Evolutionary conservation across 495 filamentous ascomycete species (phyloP), one percentile per base, ranked within the genome.

Genomic region (Friedmanniomyces endolithicus): DNA sequence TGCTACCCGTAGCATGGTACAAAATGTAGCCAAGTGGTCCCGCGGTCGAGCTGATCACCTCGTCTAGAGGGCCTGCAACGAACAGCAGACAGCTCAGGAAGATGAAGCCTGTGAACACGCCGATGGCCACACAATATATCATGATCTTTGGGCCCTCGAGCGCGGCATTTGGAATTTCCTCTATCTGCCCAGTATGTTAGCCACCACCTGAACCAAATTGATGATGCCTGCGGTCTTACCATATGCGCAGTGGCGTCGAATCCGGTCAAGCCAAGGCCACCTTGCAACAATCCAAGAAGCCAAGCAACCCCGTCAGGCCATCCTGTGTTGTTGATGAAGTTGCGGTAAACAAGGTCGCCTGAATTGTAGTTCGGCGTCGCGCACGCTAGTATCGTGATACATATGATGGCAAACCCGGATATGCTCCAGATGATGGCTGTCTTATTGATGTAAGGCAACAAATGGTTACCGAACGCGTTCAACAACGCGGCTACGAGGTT

Each of bases 21-120:
- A 90, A 75, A 53, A 88, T 88, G 48, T 83, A 77, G 23, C 86
- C 71, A 14, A 88, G 71, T 0, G 84, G 83, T 0, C 82, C 83
- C 17, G 79, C 76, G 0, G 78, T 51, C 0, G 80, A 82, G 0
- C 60, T 56, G 57, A 87, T 87, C 23, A 85, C 79, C 2, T 71
- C 60, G n/a, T 80, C 56, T 27, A 82, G 71, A 47, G 77, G 67
- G 7, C 79, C 78, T 6, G 77, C 72, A 24, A 84, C 82, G 50
- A 87, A 83, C 6, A 87, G 72, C 3, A 86, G 69, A 19, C 79
- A 75, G 14, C 80, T 65, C 45, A 87, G 70, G 67, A 88, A 88
- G 52, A 85, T 71, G 25, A 82, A 75, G 12, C 85, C 85, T 11
- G 84, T 86, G 24, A 77, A 69, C 34, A 77, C 75, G 12, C 85